Percentiles rank a stretch among this genome's conserved stretches.
phyloP scores from a whole-genome alignment of 768 basidiomycete genomes.

The Russula sp. region DNA sequence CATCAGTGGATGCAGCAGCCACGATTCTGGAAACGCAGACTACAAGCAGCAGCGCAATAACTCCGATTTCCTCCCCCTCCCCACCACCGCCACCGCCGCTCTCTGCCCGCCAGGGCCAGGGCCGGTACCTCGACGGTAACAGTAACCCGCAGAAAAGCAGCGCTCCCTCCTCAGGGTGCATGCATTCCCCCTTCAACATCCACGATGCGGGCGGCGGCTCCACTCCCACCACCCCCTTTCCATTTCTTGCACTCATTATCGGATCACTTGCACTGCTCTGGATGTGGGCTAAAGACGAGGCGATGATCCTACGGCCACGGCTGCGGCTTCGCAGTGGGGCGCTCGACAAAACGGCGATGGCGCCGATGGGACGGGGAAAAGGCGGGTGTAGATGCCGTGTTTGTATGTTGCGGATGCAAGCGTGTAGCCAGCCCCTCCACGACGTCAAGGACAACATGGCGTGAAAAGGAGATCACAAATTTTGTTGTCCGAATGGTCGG shows the following conservation, averaged over 20 bases:
- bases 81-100: background rate
- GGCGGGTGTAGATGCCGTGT: slow-evolving; percentile 23
- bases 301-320: no score
- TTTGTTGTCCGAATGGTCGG: background rate
- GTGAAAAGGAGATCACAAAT: background rate
- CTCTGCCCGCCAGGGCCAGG: background rate
- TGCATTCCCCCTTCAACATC: background rate
- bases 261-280: slow-evolving; percentile 15
- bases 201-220: background rate
- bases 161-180: background rate
- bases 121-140: background rate
- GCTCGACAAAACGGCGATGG: background rate
- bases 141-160: background rate
- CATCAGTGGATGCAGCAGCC: background rate
- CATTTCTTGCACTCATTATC: background rate
- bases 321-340: background rate
- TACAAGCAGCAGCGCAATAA: background rate
- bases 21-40: background rate
- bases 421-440: slow-evolving; percentile 20
- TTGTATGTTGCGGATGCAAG: slow-evolving; percentile 21
- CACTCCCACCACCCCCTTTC: background rate
- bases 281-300: slow-evolving; percentile 12
- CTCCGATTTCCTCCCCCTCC: background rate
- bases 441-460: background rate
- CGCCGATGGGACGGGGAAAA: background rate